Evolutionary conservation across 2,329 filamentous ascomycete genomes (phyloP).

Genomic region (Tolypocladium album): DNA sequence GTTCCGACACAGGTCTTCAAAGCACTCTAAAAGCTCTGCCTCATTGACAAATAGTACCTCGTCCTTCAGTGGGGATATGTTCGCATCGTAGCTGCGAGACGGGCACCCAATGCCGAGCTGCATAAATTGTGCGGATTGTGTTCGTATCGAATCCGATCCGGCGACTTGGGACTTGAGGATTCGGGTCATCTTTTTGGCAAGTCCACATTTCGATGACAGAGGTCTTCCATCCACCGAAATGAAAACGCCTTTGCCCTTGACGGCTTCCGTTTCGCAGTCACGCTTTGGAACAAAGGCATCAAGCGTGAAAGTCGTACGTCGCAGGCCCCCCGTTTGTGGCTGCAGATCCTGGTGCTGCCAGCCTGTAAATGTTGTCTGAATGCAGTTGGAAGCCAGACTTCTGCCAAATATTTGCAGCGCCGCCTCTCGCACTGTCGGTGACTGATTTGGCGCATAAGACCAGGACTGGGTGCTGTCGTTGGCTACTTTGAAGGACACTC

Average conservation of each 20-base stretch:
- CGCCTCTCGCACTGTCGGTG: constrained; percentile 42
- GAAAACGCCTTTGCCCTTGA: constrained; percentile 41
- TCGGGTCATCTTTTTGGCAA: constrained; percentile 46
- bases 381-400: constrained; percentile 43
- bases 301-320: constrained; percentile 24
- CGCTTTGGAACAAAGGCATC: constrained; percentile 47
- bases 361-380: constrained; percentile 23
- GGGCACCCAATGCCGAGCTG: constrained; percentile 53
- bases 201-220: constrained; percentile 42
- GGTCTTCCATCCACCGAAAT: constrained; percentile 61
- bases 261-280: constrained; percentile 29
- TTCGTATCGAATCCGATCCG: constrained; percentile 11
- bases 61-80: constrained; percentile 62
- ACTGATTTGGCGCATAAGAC: constrained; percentile 48
- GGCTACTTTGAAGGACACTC: constrained; percentile 47
- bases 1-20: constrained; percentile 30
- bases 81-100: constrained; percentile 55
- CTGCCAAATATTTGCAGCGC: constrained; percentile 52
- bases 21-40: constrained; percentile 28
- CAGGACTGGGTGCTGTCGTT: constrained; percentile 43
- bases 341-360: background rate
- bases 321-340: background rate
- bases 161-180: constrained; percentile 37
- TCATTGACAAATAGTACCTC: constrained; percentile 58
- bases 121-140: constrained; percentile 46